Evolutionary conservation across 2,329 filamentous ascomycete genomes (phyloP).

Genomic region (Geosmithia flava): DNA sequence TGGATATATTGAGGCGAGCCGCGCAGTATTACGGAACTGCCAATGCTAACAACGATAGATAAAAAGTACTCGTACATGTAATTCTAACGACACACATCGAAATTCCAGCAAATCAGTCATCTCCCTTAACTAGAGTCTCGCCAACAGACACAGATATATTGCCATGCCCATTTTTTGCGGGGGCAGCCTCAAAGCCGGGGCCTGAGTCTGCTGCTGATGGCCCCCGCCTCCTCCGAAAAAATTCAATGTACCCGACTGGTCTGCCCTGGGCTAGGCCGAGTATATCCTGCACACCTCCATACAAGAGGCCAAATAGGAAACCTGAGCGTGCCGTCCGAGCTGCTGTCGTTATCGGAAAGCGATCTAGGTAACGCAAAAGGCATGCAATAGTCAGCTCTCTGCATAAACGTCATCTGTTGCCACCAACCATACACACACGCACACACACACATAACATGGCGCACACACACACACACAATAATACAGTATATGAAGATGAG

Average conservation of each 20-base stretch:
- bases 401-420: not conserved
- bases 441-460: too few species aligned
- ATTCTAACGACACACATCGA: too few species aligned
- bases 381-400: not conserved
- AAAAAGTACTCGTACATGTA: too few species aligned
- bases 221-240: conserved; percentile 30
- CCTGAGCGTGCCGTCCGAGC: conserved; percentile 72
- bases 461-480: not conserved
- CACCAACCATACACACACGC: not conserved
- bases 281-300: conserved; percentile 70
- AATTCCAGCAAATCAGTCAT: too few species aligned
- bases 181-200: not conserved
- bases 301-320: conserved; percentile 64
- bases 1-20: not conserved
- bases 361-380: conserved; percentile 39
- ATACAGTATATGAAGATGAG: not conserved
- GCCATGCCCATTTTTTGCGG: not conserved
- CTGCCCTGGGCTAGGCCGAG: conserved; percentile 58
- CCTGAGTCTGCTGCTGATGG: not conserved
- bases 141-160: not conserved
- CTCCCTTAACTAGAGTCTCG: not conserved
- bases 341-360: conserved; percentile 65
- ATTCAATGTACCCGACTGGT: conserved; percentile 63
- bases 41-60: too few species aligned
- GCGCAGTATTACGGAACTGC: not conserved